phyloP scores from a whole-genome alignment of 257 asterid genomes.

The Misopates orontium region DNA sequence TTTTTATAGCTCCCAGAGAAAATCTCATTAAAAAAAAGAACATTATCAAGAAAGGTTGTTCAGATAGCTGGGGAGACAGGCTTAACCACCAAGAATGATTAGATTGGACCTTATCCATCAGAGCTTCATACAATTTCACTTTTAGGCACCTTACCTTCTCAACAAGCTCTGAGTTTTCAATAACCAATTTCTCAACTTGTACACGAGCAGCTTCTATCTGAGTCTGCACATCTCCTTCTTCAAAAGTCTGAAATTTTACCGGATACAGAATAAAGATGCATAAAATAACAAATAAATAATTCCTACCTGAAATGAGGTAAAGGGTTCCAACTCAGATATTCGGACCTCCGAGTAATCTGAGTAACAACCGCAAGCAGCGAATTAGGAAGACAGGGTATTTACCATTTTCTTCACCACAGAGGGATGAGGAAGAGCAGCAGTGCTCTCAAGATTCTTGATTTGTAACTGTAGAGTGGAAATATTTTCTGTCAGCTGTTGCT shows the following conservation, averaged over 20 bases:
- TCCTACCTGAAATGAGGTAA: background rate
- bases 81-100: too few species aligned
- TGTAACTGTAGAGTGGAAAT: slow-evolving; percentile 54
- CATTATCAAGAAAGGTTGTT: background rate
- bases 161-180: slow-evolving; percentile 61
- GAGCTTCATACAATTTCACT: slow-evolving; percentile 7
- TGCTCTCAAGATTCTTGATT: slow-evolving; percentile 50
- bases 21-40: slow-evolving; percentile 8
- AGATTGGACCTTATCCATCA: background rate
- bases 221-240: slow-evolving; percentile 44
- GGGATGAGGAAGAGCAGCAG: slow-evolving; percentile 32
- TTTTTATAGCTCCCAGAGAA: slow-evolving; percentile 5
- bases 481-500: slow-evolving; percentile 42
- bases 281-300: slow-evolving; percentile 18
- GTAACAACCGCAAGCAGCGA: slow-evolving; percentile 7
- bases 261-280: background rate
- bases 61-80: background rate
- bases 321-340: slow-evolving; percentile 8
- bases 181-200: slow-evolving; percentile 47
- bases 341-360: slow-evolving; percentile 20
- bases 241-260: slow-evolving; percentile 44
- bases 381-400: slow-evolving; percentile 17
- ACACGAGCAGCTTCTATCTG: slow-evolving; percentile 47
- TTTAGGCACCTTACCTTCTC: slow-evolving; percentile 49
- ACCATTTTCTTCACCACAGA: slow-evolving; percentile 46